Conservation (phyloP, 306 rosid species). For the Datisca glomerata region DNA sequence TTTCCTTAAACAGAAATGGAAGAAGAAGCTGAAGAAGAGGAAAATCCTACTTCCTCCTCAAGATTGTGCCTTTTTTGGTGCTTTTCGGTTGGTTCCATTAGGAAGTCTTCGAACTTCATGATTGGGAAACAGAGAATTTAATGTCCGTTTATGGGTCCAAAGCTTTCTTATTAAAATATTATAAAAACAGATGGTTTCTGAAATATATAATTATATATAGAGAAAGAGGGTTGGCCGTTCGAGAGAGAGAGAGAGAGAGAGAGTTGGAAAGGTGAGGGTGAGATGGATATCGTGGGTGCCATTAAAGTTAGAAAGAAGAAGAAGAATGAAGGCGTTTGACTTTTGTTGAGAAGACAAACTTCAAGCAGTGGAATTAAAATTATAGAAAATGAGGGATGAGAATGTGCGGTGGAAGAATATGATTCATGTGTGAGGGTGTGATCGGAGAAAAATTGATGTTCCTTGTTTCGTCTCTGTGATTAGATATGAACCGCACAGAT, state of each 20-base stretch:
- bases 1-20: background rate
- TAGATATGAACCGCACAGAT: too few relatives aligned
- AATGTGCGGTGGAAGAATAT: constrained; percentile 32
- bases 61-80: constrained; percentile 43
- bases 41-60: constrained; percentile 41
- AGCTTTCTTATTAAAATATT: constrained; percentile 1
- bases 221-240: too few relatives aligned
- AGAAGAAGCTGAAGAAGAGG: background rate
- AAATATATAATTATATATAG: too few relatives aligned
- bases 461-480: too few relatives aligned
- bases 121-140: background rate
- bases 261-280: constrained; percentile 1
- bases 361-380: background rate
- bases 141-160: background rate
- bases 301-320: constrained; percentile 14
- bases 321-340: constrained; percentile 5
- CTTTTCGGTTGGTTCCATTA: constrained; percentile 42
- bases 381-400: constrained; percentile 10
- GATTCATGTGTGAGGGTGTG: background rate
- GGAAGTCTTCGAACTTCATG: constrained; percentile 84
- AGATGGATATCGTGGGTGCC: constrained; percentile 35
- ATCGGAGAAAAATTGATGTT: too few relatives aligned
- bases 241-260: background rate
- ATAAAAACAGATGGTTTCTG: background rate
- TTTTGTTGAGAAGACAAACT: background rate